These are phyloP conservation scores for Coemansia sp. DNA, from an alignment of 192 early-diverging fungal species.

Conservation along the genomic window DNA sequence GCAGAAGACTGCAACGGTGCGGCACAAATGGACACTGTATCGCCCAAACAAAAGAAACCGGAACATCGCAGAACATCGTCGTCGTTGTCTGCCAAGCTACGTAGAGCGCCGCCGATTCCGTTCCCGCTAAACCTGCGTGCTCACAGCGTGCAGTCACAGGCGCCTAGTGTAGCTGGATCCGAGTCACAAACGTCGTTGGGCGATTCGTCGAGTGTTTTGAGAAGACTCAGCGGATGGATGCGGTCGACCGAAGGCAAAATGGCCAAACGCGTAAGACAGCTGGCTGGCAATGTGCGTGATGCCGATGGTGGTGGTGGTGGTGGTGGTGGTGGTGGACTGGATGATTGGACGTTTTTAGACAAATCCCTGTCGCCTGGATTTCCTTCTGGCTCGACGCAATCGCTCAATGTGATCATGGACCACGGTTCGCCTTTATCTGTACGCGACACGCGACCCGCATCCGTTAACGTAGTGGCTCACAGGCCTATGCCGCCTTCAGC, in stretches of 20 bases:
- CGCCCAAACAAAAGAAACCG: neutral
- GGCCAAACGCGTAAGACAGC: slow-evolving; percentile 18
- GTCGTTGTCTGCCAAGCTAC: slow-evolving; percentile 41
- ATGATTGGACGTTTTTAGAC: slow-evolving; percentile 53
- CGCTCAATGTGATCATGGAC: slow-evolving; percentile 5
- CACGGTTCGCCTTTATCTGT: neutral
- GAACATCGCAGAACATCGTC: slow-evolving; percentile 32
- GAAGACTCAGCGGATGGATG: slow-evolving; percentile 48
- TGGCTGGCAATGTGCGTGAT: neutral
- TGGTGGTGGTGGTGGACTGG: slow-evolving; percentile 17
- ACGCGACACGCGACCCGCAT: slow-evolving; percentile 1
- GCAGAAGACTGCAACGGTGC: neutral
- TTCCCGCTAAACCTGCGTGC: slow-evolving; percentile 26
- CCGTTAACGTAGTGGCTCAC: neutral
- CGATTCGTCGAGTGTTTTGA: slow-evolving; percentile 14
- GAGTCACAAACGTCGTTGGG: slow-evolving; percentile 20
- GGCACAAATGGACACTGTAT: neutral
- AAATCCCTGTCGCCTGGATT: slow-evolving; percentile 22
- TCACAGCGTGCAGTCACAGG: slow-evolving; percentile 22
- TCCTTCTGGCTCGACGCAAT: neutral
- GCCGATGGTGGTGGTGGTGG: slow-evolving; percentile 4
- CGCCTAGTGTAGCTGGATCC: neutral
- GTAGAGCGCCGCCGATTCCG: slow-evolving; percentile 38
- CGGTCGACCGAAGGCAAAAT: slow-evolving; percentile 17
- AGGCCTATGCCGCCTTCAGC: slow-evolving; percentile 6